Base-by-base conservation (phyloP, 495 filamentous ascomycete genomes). In the Daldinia caldariorum region DNA sequence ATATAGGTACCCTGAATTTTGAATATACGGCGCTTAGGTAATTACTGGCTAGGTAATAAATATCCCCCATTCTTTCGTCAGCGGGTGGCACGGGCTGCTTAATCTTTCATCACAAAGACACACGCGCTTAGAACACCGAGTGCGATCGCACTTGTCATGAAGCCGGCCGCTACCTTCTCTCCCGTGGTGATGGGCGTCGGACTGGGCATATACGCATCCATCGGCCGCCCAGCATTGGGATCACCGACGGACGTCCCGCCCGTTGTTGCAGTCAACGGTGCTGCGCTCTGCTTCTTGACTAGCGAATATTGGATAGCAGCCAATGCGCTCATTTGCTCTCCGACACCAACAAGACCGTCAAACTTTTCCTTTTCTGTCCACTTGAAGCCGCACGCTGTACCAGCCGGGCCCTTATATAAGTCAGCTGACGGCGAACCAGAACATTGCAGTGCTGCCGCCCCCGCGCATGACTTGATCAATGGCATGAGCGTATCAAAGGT, bases 271-370 rank as follows among this genome's bases (percentile, higher is more conserved):
- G 89, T 92, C 16, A 85, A 76, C 1, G 90, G 89, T 12, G 75
- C 71, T 6, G 74, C 74, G 8, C 75, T 70, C 51, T 69, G 37
- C 10, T 76, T 74, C 67, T 79, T 78, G 69, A 86, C 82, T 5
- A 92, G 76, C 34, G 86, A 88, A 7, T 89, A 85, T 78, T 90
- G 87, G 41, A 96, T 83, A 1, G 88, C 88, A 31, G 86, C 86
- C 37, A 95, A 78, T 4, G 89, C 89, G 62, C 85, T 86, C 87
- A 93, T 89, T 79, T 92, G 89, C 77, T 90, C 79, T n/a, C 90
- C 90, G 1, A 92, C 86, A 32, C 90, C 91, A 1, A 73, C 72
- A 4, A 74, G 58, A 3, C 78, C 80, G 58, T 82, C 82, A 47
- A 80, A 84, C 0, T 39, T 68, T 9, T 61, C 74, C 55, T 65